Evolutionary conservation across 2,329 filamentous ascomycete species (phyloP).

Genomic region (Hypoxylon sp.): DNA sequence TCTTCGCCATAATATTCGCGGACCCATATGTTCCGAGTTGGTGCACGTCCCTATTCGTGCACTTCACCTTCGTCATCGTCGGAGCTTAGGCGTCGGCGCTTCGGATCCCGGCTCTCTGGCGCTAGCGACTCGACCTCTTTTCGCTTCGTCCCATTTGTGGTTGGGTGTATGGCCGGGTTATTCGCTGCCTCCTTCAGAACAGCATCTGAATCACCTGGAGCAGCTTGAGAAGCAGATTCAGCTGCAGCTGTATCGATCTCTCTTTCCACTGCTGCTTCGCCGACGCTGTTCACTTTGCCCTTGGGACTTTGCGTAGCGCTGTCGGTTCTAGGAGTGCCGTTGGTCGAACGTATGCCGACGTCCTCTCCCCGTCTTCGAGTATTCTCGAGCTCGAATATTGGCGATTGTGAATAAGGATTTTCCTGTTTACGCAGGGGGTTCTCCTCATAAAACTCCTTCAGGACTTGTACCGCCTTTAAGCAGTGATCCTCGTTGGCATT

Average conservation of each 20-base stretch:
- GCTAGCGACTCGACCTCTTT: constrained; percentile 56
- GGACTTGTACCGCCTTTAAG: constrained; percentile 77
- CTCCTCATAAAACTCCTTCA: constrained; percentile 76
- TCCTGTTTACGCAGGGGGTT: constrained; percentile 72
- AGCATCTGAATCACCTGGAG: constrained; percentile 51
- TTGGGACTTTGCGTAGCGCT: constrained; percentile 64
- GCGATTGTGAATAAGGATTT: constrained; percentile 63
- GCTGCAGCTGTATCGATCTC: constrained; percentile 47
- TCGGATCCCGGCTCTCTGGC: constrained; percentile 56
- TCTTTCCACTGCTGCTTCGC: constrained; percentile 52
- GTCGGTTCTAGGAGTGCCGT: constrained; percentile 63
- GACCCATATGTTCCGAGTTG: not conserved
- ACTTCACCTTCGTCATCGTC: constrained; percentile 64
- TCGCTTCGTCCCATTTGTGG: constrained; percentile 57
- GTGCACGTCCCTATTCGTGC: constrained; percentile 45
- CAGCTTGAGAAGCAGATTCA: constrained; percentile 54
- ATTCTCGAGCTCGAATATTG: constrained; percentile 67
- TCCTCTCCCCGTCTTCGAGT: constrained; percentile 62
- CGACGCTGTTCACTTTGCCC: constrained; percentile 55
- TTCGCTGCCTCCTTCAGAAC: constrained; percentile 52
- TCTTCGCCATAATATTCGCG: not conserved
- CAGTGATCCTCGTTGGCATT: constrained; percentile 79
- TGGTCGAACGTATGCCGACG: constrained; percentile 60
- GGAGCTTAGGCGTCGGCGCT: constrained; percentile 58
- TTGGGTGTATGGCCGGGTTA: constrained; percentile 45